phyloP scores from a whole-genome alignment of 2,329 filamentous ascomycete genomes.

The Pestalotiopsis sp. region DNA sequence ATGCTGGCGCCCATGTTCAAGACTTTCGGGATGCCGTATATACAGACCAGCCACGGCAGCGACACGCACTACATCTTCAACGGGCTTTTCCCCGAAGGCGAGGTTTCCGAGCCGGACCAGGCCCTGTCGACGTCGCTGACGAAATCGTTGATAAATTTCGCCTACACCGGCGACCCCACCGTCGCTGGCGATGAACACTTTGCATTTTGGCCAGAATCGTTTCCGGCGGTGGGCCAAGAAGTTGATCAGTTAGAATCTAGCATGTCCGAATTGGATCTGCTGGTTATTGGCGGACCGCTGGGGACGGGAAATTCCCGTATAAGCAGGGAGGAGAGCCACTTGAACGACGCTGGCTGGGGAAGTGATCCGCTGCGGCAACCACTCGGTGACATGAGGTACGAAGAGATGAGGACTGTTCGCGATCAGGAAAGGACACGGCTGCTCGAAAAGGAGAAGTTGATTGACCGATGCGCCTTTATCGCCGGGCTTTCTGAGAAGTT shows the following conservation, averaged over 20 bases:
- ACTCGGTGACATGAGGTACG: background rate
- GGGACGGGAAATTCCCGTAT: background rate
- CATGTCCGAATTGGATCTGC: background rate
- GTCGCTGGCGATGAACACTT: background rate
- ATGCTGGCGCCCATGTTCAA: conserved; percentile 10
- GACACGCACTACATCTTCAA: background rate
- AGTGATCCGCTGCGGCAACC: background rate
- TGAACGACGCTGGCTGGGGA: background rate
- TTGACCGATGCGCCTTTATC: background rate
- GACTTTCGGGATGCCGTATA: conserved; percentile 8
- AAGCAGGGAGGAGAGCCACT: background rate
- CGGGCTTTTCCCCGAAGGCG: background rate
- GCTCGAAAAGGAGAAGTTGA: background rate
- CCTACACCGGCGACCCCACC: background rate
- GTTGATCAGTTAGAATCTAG: background rate
- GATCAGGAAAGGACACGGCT: background rate
- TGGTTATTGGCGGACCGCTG: background rate
- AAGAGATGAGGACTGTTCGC: background rate
- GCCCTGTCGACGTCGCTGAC: background rate
- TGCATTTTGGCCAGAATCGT: background rate
- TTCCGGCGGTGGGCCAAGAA: background rate
- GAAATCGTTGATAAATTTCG: background rate
- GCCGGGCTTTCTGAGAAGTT: background rate
- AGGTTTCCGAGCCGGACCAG: background rate
- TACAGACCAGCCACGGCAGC: conserved; percentile 4